phyloP scores from a whole-genome alignment of 2,329 filamentous ascomycete genomes.

The Graphilbum ipis-grandicollis region DNA sequence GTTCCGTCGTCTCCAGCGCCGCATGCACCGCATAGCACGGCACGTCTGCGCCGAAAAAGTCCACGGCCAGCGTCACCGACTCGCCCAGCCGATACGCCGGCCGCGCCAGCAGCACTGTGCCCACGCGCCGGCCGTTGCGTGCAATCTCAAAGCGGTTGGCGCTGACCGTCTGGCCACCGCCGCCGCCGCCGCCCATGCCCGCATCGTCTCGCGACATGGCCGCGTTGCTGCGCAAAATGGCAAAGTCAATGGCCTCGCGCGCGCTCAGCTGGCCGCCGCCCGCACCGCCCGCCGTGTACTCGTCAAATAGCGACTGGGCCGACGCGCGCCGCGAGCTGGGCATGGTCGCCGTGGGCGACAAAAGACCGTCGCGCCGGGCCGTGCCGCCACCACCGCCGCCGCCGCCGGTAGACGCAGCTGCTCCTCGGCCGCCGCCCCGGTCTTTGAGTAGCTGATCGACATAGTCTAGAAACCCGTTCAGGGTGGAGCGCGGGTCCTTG shows the following conservation, averaged over 20 bases:
- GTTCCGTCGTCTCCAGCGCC: constrained; percentile 74
- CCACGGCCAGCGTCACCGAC: constrained; percentile 64
- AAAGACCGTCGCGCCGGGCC: constrained; percentile 26
- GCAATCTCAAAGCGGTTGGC: constrained; percentile 93
- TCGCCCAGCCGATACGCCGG: constrained; percentile 84
- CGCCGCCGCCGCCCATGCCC: constrained; percentile 19
- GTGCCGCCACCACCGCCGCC: constrained; percentile 26
- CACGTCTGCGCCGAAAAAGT: constrained; percentile 62
- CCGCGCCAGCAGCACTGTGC: constrained; percentile 73
- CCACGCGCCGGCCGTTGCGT: constrained; percentile 78
- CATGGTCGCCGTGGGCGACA: constrained; percentile 54
- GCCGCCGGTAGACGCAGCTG: constrained; percentile 21
- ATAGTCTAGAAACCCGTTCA: constrained; percentile 57
- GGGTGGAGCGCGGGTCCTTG: constrained; percentile 19
- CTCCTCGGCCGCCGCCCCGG: constrained; percentile 15
- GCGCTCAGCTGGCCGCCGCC: constrained; percentile 33
- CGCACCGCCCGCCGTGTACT: neutral
- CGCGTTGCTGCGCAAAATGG: constrained; percentile 69
- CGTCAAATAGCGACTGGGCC: neutral
- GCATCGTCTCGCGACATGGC: constrained; percentile 14
- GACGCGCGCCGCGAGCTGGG: constrained; percentile 37
- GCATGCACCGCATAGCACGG: constrained; percentile 75
- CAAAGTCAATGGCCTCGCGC: constrained; percentile 79
- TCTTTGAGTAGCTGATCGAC: constrained; percentile 52
- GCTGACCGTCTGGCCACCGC: constrained; percentile 33